Evolutionary conservation across 257 asterid genomes (phyloP).

Genomic region (Plantago ovata): DNA sequence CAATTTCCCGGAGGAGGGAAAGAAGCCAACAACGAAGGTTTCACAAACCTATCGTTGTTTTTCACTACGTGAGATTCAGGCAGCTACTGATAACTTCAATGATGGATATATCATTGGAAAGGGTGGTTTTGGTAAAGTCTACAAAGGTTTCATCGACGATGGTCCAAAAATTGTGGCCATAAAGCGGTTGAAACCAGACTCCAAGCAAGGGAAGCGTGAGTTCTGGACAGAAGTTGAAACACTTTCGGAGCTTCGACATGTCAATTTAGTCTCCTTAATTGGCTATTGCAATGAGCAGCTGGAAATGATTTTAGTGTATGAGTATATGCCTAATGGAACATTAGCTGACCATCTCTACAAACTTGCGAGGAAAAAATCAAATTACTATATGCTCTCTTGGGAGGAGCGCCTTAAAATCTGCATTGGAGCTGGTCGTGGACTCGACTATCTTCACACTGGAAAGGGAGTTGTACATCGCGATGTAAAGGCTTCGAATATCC

Average conservation of each 20-base stretch:
- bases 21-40: conserved; percentile 21
- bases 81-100: conserved; percentile 39
- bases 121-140: conserved; percentile 58
- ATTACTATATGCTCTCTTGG: conserved; percentile 41
- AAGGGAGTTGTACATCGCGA: conserved; percentile 49
- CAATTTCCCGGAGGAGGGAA: conserved; percentile 25
- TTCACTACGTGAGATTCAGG: conserved; percentile 43
- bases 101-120: conserved; percentile 40
- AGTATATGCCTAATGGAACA: conserved; percentile 53
- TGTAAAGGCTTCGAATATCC: conserved; percentile 56
- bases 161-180: conserved; percentile 42
- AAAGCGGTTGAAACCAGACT: conserved; percentile 44
- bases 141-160: conserved; percentile 36
- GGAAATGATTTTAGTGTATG: conserved; percentile 54
- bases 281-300: conserved; percentile 57
- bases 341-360: conserved; percentile 59
- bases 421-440: conserved; percentile 60
- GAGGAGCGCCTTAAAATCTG: conserved; percentile 49
- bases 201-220: conserved; percentile 57
- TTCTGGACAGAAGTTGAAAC: conserved; percentile 57
- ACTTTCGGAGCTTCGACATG: conserved; percentile 54
- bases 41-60: conserved; percentile 40
- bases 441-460: conserved; percentile 60
- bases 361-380: conserved; percentile 22
- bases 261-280: conserved; percentile 52